phyloP scores from a whole-genome alignment of 2,329 filamentous ascomycete genomes.

The Aspergillus texensis region DNA sequence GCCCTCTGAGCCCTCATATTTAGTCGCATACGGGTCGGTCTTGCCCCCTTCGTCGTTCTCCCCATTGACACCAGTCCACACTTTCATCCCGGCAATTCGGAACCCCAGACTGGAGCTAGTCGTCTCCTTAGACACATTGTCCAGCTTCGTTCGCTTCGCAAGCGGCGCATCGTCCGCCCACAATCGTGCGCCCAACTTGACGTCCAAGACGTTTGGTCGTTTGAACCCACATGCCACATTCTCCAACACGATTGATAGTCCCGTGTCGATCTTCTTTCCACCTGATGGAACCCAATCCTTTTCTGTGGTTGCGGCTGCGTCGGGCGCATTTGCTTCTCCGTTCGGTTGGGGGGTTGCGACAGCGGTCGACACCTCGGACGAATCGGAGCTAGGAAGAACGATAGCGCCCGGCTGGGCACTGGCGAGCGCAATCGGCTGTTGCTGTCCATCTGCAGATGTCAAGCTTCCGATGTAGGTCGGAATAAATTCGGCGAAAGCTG shows the following conservation, averaged over 20 bases:
- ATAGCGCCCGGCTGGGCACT: slow-evolving; percentile 52
- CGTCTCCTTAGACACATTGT: slow-evolving; percentile 61
- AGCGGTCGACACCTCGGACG: slow-evolving; percentile 21
- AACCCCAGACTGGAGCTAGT: slow-evolving; percentile 64
- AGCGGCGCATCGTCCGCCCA: slow-evolving; percentile 74
- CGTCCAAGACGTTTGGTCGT: slow-evolving; percentile 85
- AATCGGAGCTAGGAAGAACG: slow-evolving; percentile 28
- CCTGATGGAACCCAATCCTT: slow-evolving; percentile 51
- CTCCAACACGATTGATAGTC: slow-evolving; percentile 79
- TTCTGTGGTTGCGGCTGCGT: slow-evolving; percentile 23
- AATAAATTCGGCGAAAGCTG: slow-evolving; percentile 77
- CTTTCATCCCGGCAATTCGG: slow-evolving; percentile 67
- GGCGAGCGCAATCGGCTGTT: slow-evolving; percentile 39
- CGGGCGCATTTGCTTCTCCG: slow-evolving; percentile 17
- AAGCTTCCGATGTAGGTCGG: slow-evolving; percentile 83
- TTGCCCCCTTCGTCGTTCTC: slow-evolving; percentile 34
- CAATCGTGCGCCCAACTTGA: slow-evolving; percentile 83
- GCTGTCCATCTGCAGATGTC: slow-evolving; percentile 60
- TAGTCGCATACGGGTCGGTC: slow-evolving; percentile 38
- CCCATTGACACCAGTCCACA: slow-evolving; percentile 50
- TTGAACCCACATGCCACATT: slow-evolving; percentile 81
- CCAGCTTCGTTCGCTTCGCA: slow-evolving; percentile 61
- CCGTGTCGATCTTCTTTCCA: slow-evolving; percentile 70
- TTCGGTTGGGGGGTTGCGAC: slow-evolving; percentile 16
- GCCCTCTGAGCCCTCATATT: slow-evolving; percentile 53